phyloP scores from a whole-genome alignment of 225 moss, liverwort and hornwort genomes.

The Anthoceros angustus region DNA sequence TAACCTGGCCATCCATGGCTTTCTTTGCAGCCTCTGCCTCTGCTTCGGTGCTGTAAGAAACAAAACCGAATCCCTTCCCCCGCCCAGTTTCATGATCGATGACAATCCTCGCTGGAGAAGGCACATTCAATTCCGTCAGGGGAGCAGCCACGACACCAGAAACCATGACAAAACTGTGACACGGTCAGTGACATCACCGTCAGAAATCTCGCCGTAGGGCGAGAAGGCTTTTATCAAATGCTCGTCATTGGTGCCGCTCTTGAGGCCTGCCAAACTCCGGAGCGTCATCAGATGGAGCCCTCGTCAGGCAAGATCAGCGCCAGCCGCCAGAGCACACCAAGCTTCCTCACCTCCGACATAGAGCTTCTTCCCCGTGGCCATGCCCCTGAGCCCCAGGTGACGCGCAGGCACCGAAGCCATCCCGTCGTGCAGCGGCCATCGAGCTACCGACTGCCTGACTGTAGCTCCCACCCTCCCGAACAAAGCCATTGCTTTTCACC shows the following conservation, averaged over 20 bases:
- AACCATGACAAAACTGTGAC: not conserved
- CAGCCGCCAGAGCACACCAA: not conserved
- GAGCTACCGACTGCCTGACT: not conserved
- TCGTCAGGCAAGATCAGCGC: not conserved
- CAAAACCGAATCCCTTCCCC: slow-evolving; percentile 3
- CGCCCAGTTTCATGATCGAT: slow-evolving; percentile 1
- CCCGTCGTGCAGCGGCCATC: not conserved
- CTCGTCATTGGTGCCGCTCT: slow-evolving; percentile 4
- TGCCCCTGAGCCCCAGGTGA: not conserved
- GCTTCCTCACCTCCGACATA: not conserved
- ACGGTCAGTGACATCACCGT: not conserved
- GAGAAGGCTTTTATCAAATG: not conserved
- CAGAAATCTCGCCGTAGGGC: not conserved
- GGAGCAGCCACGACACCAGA: not conserved
- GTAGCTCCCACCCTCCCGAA: not conserved
- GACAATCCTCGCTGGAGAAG: not conserved
- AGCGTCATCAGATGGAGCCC: not conserved
- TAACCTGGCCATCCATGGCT: not conserved
- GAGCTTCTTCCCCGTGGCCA: not conserved
- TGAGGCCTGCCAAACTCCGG: not conserved
- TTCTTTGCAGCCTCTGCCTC: slow-evolving; percentile 2
- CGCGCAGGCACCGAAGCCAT: not conserved
- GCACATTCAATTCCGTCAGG: not conserved
- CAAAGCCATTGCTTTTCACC: not conserved
- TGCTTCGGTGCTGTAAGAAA: not conserved